These are phyloP conservation scores for Setaria viridis DNA, from an alignment of 202 grass and related monocot species.

Conservation along the genomic window DNA sequence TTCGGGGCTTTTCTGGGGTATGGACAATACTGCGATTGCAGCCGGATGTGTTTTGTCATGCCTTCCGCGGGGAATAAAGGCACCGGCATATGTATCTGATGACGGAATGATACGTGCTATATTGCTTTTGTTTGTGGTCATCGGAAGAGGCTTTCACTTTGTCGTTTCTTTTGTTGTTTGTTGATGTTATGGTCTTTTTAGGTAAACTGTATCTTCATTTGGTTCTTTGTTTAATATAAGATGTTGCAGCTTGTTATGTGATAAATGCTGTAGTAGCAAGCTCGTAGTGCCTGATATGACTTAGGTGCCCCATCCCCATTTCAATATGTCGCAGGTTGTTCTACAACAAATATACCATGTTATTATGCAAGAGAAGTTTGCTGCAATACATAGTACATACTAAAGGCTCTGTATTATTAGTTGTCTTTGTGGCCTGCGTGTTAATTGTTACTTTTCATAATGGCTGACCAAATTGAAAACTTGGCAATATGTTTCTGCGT, in stretches of 20 bases:
- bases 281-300: background rate
- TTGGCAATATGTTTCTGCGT: background rate
- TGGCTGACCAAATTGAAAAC: background rate
- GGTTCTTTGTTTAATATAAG: background rate
- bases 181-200: background rate
- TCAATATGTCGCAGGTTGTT: background rate
- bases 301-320: background rate
- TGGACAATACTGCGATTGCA: background rate
- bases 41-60: background rate
- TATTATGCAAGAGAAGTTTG: background rate
- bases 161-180: background rate
- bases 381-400: background rate
- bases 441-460: background rate
- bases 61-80: background rate
- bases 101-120: background rate
- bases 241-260: background rate
- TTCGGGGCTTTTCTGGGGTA: background rate
- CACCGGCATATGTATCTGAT: background rate
- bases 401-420: background rate
- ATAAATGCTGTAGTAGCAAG: background rate
- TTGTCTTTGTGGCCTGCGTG: background rate
- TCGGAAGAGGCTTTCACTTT: background rate
- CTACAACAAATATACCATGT: slow-evolving; percentile 25
- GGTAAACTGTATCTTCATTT: background rate
- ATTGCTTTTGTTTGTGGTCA: background rate